Conservation (phyloP, 192 early-diverging fungal genomes). For the Umbelopsis ramanniana region DNA sequence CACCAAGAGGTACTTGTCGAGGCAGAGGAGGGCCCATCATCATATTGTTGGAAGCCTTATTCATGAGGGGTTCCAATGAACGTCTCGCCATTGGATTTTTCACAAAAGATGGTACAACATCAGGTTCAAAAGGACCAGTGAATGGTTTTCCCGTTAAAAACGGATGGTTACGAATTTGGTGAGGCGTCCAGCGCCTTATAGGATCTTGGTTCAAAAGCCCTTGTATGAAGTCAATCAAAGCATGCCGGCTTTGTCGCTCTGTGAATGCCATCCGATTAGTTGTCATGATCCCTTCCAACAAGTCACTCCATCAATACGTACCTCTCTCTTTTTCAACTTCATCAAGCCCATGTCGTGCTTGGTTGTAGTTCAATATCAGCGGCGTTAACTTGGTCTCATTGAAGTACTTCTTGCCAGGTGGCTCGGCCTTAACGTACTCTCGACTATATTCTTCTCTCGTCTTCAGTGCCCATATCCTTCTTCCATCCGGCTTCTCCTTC, state of each 20-base stretch:
- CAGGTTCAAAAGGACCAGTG: conserved; percentile 56
- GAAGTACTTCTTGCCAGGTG: conserved; percentile 28
- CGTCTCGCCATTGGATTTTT: background rate
- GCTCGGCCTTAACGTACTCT: conserved; percentile 21
- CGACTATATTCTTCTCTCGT: conserved; percentile 21
- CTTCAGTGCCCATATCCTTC: conserved; percentile 20
- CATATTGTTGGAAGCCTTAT: conserved; percentile 9
- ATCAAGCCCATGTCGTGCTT: conserved; percentile 2
- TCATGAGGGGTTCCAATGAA: background rate
- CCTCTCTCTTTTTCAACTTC: conserved; percentile 17
- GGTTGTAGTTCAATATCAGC: conserved; percentile 20
- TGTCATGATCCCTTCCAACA: background rate
- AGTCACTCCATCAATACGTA: background rate
- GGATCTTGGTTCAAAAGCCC: conserved; percentile 77
- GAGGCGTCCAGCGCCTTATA: conserved; percentile 77
- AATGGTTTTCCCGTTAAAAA: conserved; percentile 79
- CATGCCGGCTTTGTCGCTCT: conserved; percentile 45
- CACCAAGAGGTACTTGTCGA: conserved; percentile 11
- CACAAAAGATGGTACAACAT: conserved; percentile 7
- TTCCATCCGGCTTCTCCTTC: conserved; percentile 48
- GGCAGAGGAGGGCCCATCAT: conserved; percentile 15
- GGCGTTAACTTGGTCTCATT: conserved; percentile 20
- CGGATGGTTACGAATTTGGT: conserved; percentile 78
- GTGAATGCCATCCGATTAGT: background rate
- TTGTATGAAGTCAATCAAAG: conserved; percentile 77